Percentiles rank a stretch among this genome's conserved stretches.
These are phyloP conservation scores for Pseudozyma hubeiensis DNA, from an alignment of 1,284 basidiomycete genomes.

Conservation along the genomic window DNA sequence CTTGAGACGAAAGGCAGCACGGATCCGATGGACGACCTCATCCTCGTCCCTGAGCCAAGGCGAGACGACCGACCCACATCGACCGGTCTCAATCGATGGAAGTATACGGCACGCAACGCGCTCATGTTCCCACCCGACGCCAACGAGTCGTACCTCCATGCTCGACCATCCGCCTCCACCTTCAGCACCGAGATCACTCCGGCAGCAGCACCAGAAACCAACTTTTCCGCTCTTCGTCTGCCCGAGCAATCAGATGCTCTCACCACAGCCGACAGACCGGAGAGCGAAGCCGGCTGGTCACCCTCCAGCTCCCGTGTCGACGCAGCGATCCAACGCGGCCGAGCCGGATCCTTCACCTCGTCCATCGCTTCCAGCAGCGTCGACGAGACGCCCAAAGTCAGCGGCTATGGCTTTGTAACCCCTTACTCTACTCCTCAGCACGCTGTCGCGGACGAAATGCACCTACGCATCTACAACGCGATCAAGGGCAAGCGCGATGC, in stretches of 20 bases:
- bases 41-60: constrained; percentile 27
- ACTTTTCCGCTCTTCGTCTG: constrained; percentile 16
- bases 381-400: constrained; percentile 41
- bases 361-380: constrained; percentile 1
- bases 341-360: constrained; percentile 11
- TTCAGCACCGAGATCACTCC: neutral
- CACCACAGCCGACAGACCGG: constrained; percentile 2
- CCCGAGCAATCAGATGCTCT: constrained; percentile 1
- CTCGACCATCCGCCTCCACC: neutral
- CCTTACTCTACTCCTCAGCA: constrained; percentile 39
- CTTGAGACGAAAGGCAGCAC: neutral
- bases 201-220: constrained; percentile 9
- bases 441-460: constrained; percentile 14
- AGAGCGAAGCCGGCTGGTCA: constrained; percentile 36
- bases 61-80: constrained; percentile 23
- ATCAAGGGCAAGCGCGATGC: constrained; percentile 13
- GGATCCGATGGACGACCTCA: constrained; percentile 30
- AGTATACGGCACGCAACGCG: constrained; percentile 54
- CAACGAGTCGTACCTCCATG: constrained; percentile 25
- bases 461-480: constrained; percentile 31
- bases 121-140: constrained; percentile 60
- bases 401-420: constrained; percentile 60
- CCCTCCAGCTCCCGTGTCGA: constrained; percentile 60
- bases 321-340: constrained; percentile 51
- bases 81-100: constrained; percentile 23